Conservation (phyloP, 2,329 filamentous ascomycete species). For the Cryphonectria parasitica region DNA sequence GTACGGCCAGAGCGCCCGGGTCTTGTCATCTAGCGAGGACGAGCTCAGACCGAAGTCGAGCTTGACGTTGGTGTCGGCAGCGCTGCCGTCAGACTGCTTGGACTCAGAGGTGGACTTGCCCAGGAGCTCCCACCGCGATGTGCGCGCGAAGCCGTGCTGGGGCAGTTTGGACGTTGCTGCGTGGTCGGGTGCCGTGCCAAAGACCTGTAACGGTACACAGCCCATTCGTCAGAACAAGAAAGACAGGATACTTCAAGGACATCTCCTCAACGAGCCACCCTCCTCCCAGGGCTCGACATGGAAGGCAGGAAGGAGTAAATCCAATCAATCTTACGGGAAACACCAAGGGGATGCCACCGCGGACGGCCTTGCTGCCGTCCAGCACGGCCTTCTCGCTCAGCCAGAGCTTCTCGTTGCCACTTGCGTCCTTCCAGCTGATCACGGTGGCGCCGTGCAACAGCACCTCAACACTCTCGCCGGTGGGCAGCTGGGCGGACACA, state of each 20-base stretch:
- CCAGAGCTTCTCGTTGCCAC: slow-evolving; percentile 82
- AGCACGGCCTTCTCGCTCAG: slow-evolving; percentile 78
- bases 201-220: slow-evolving; percentile 63
- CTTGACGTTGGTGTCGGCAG: slow-evolving; percentile 72
- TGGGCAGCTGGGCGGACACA: slow-evolving; percentile 79
- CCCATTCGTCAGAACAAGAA: not conserved
- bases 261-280: not conserved
- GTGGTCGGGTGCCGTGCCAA: slow-evolving; percentile 79
- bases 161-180: slow-evolving; percentile 78
- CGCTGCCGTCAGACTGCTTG: slow-evolving; percentile 31
- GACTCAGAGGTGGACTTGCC: slow-evolving; percentile 80
- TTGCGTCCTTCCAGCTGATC: slow-evolving; percentile 85
- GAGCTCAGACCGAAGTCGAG: slow-evolving; percentile 92
- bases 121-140: slow-evolving; percentile 88
- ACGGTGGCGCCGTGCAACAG: slow-evolving; percentile 93
- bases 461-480: slow-evolving; percentile 84
- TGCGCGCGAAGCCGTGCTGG: slow-evolving; percentile 94
- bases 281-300: not conserved
- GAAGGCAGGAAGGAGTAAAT: slow-evolving; percentile 30
- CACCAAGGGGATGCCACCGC: slow-evolving; percentile 89
- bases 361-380: slow-evolving; percentile 86
- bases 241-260: not conserved
- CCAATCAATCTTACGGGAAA: slow-evolving; percentile 81
- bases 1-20: slow-evolving; percentile 77
- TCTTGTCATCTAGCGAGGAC: slow-evolving; percentile 69